These are phyloP conservation scores for Fusarium decemcellulare DNA, from an alignment of 2,329 filamentous ascomycete genomes.

Conservation along the genomic window DNA sequence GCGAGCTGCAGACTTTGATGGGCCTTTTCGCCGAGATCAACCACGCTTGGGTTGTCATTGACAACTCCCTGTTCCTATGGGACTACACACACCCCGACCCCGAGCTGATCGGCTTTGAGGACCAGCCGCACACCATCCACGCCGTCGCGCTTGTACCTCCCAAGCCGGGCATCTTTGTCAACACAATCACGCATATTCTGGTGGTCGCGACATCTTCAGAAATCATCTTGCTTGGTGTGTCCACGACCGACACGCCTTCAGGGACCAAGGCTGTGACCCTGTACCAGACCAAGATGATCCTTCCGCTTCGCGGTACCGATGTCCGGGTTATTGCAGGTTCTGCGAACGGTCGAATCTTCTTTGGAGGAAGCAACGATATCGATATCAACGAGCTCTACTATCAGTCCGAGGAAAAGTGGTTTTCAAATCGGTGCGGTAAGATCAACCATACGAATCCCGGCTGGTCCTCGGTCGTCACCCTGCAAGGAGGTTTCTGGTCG, in stretches of 20 bases:
- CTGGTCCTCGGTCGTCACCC: slow-evolving; percentile 74
- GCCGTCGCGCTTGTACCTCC: slow-evolving; percentile 91
- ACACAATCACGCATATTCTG: slow-evolving; percentile 87
- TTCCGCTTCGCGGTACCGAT: slow-evolving; percentile 81
- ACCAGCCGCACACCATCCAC: slow-evolving; percentile 89
- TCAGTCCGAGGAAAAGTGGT: slow-evolving; percentile 98
- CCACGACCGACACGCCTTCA: slow-evolving; percentile 74
- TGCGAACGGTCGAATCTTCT: slow-evolving; percentile 92
- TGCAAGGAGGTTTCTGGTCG: slow-evolving; percentile 66
- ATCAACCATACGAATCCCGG: slow-evolving; percentile 88
- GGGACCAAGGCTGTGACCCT: slow-evolving; percentile 82
- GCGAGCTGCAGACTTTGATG: slow-evolving; percentile 92
- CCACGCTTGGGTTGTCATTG: slow-evolving; percentile 95
- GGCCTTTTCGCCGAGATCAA: slow-evolving; percentile 95
- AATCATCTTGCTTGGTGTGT: slow-evolving; percentile 89
- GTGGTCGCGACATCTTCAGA: slow-evolving; percentile 90
- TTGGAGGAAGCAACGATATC: slow-evolving; percentile 83
- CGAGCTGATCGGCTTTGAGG: slow-evolving; percentile 92
- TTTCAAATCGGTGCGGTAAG: slow-evolving; percentile 88
- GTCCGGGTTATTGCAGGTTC: slow-evolving; percentile 86
- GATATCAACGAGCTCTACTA: slow-evolving; percentile 96
- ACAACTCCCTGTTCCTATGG: slow-evolving; percentile 97
- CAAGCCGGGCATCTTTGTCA: slow-evolving; percentile 88
- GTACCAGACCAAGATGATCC: slow-evolving; percentile 90
- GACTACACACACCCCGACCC: slow-evolving; percentile 96